phyloP scores from a whole-genome alignment of 2,329 filamentous ascomycete species.

The Scortechinia acanthostroma region DNA sequence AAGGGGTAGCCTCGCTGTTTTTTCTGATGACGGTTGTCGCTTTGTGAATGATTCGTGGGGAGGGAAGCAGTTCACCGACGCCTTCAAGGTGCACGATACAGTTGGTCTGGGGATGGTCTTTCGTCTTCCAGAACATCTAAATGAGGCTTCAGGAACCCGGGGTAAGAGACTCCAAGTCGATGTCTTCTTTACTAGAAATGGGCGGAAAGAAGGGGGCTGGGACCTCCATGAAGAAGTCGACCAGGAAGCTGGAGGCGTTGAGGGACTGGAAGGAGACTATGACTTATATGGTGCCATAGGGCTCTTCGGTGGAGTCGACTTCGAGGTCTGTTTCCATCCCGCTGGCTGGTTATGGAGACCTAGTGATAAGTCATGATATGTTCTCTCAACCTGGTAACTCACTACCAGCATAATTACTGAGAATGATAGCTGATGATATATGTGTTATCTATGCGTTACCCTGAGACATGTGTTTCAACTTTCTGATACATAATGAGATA shows the following conservation, averaged over 20 bases:
- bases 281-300: constrained; percentile 54
- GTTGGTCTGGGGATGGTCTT: constrained; percentile 53
- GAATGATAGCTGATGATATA: no score
- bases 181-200: constrained; percentile 53
- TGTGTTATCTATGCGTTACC: no score
- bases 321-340: constrained; percentile 42
- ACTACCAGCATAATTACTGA: no score
- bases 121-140: constrained; percentile 20
- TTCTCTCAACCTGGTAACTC: no score
- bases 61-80: constrained; percentile 44
- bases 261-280: constrained; percentile 3
- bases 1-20: constrained; percentile 49
- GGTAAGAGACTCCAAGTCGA: constrained; percentile 26
- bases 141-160: not conserved
- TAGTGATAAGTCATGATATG: no score
- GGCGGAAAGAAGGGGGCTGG: constrained; percentile 40
- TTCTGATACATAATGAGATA: no score
- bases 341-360: constrained; percentile 25
- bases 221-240: constrained; percentile 53
- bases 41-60: constrained; percentile 57
- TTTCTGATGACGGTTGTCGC: constrained; percentile 53
- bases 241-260: constrained; percentile 15
- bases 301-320: constrained; percentile 53
- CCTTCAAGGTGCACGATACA: constrained; percentile 42
- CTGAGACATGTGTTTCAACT: no score